Evolutionary conservation across 139 green algal genomes (phyloP), one percentile per base, ranked within the genome.

Genomic region (Picochlorum sp.): DNA sequence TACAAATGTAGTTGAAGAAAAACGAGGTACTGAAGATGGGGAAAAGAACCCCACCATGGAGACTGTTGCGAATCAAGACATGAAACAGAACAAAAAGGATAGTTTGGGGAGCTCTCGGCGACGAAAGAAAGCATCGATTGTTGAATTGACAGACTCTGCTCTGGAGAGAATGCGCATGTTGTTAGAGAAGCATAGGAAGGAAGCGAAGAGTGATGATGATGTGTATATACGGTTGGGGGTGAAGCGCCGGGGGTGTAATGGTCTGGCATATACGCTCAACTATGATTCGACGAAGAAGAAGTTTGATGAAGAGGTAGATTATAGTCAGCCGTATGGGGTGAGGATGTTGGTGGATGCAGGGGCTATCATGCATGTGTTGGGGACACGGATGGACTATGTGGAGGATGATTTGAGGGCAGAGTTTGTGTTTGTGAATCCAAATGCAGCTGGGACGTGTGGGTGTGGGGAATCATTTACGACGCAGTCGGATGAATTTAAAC

Each of bases 341-440:
- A 81, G 85, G 47, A 79, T 82, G 2, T 70, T 99, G 21, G 95
- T 99, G 6, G 93, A 99, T 45, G 83, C 93, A 4, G 77, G 60
- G n/a, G 93, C 93, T 9, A 61, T 99, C 4, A 98, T 99, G 90
- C 89, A 96, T 56, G 71, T 99, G 7, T 72, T 98, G 54, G 94
- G 94, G n/a, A 98, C 94, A 11, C 85, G 75, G 24, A 96, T 99
- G 83, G 90, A 98, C 62, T 99, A 82, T 63, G 75, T 96, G 9
- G 75, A 95, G 44, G 92, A 98, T 68, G 37, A 81, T 13, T 60
- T 98, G 3, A 90, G 82, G 58, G 86, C 80, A 3, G 89, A 95
- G 71, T 97, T 97, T 80, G 78, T 93, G 8, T 97, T 97, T 64
- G 80, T 82, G 24, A 97, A 97, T 68, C 91, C 91, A 1, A 98